A percentile compares a stretch with the other conserved stretches of the same genome.
phyloP scores from a whole-genome alignment of 2,329 filamentous ascomycete species.

The Fusarium xylarioides region DNA sequence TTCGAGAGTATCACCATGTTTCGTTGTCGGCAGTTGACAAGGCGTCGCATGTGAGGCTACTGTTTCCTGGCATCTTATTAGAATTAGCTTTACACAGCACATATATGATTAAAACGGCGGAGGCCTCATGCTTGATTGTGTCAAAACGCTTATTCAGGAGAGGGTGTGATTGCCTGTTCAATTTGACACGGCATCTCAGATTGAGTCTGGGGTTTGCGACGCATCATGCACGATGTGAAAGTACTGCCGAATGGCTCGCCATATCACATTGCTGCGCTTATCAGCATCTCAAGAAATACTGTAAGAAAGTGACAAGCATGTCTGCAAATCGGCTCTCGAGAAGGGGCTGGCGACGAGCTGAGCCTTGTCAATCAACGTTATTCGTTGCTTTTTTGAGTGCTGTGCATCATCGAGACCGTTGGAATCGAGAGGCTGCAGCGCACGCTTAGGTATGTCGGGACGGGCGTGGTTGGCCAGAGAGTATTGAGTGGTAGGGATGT shows the following conservation, averaged over 20 bases:
- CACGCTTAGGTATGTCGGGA: slow-evolving; percentile 29
- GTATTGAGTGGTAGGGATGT: slow-evolving; percentile 32
- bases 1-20: slow-evolving; percentile 8
- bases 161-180: background rate
- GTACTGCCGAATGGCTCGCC: slow-evolving; percentile 20
- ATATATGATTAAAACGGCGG: background rate
- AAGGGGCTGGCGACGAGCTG: slow-evolving; percentile 18
- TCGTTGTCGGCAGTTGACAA: slow-evolving; percentile 30
- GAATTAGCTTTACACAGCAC: background rate
- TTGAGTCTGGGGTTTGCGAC: slow-evolving; percentile 22
- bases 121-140: slow-evolving; percentile 17
- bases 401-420: slow-evolving; percentile 39
- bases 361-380: slow-evolving; percentile 1
- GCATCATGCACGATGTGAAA: slow-evolving; percentile 3
- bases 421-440: slow-evolving; percentile 40
- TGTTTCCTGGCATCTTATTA: background rate
- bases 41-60: background rate
- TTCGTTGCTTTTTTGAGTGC: slow-evolving; percentile 34
- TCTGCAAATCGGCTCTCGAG: slow-evolving; percentile 18
- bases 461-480: slow-evolving; percentile 8
- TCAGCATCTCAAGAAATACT: background rate
- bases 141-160: background rate
- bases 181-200: slow-evolving; percentile 21
- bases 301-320: background rate
- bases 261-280: slow-evolving; percentile 12